Percentiles rank a stretch among this genome's conserved stretches.
These are phyloP conservation scores for Lagerstroemia speciosa DNA, from an alignment of 345 rosid species.

Conservation along the genomic window DNA sequence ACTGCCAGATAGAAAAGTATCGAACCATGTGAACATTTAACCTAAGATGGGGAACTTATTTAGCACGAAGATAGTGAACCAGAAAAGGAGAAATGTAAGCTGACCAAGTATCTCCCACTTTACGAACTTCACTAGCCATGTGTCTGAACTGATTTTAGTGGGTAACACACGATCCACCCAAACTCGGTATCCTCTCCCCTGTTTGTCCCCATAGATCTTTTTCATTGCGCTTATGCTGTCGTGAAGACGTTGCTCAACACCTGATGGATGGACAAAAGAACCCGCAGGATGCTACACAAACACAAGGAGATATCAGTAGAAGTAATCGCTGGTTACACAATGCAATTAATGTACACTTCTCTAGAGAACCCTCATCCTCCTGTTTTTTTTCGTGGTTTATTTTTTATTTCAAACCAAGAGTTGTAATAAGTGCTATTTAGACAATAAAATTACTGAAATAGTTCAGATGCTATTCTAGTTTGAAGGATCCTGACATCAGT, in stretches of 20 bases:
- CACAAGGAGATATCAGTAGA: slow-evolving; percentile 4
- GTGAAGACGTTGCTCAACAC: slow-evolving; percentile 47
- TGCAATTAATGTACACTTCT: not conserved
- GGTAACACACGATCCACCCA: slow-evolving; percentile 77
- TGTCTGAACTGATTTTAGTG: slow-evolving; percentile 41
- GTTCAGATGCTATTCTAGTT: too few relatives aligned
- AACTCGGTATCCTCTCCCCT: slow-evolving; percentile 58
- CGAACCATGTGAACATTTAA: not conserved
- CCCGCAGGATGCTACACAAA: slow-evolving; percentile 50
- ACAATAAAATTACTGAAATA: not conserved
- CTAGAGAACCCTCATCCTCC: not conserved
- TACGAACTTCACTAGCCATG: slow-evolving; percentile 66
- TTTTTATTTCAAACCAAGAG: not conserved
- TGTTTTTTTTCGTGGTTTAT: not conserved
- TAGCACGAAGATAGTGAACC: not conserved
- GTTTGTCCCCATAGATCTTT: slow-evolving; percentile 60
- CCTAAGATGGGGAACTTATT: not conserved
- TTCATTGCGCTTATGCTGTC: slow-evolving; percentile 42
- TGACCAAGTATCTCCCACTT: slow-evolving; percentile 77
- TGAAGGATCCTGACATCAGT: too few relatives aligned
- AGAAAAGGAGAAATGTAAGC: slow-evolving; percentile 6
- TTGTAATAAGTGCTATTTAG: not conserved
- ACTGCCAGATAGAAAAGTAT: not conserved
- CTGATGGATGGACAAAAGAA: slow-evolving; percentile 62
- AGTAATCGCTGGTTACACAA: not conserved